A percentile compares a stretch with the other conserved stretches of the same genome.
Evolutionary conservation across 148 eudicot species (phyloP).

Genomic region (Fagopyrum esculentum): DNA sequence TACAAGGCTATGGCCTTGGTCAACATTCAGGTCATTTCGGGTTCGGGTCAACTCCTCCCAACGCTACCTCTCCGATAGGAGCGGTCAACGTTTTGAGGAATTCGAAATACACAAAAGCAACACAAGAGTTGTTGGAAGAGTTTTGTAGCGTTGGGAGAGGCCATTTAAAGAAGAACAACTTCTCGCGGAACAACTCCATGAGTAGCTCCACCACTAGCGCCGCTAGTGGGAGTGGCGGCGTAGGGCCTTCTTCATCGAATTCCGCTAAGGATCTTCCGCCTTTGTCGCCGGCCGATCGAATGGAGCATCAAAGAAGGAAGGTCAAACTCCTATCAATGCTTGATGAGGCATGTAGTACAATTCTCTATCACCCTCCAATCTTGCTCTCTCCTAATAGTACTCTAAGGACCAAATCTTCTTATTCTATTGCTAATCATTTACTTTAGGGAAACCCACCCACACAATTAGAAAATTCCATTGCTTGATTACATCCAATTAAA

Average conservation of each 20-base stretch:
- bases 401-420: slow-evolving; percentile 31
- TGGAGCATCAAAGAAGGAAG: slow-evolving; percentile 92
- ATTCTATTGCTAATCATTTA: slow-evolving; percentile 4
- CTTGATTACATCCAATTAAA: slow-evolving; percentile 5
- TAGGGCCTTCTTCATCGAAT: slow-evolving; percentile 11
- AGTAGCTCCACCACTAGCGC: background rate
- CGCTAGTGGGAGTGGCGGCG: background rate
- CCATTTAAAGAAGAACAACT: slow-evolving; percentile 39
- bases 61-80: slow-evolving; percentile 24
- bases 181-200: slow-evolving; percentile 14
- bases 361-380: background rate
- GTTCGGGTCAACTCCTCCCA: slow-evolving; percentile 26
- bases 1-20: background rate
- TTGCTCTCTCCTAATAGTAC: slow-evolving; percentile 20
- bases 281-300: slow-evolving; percentile 69
- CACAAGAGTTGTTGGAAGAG: slow-evolving; percentile 78
- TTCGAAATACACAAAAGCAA: slow-evolving; percentile 69
- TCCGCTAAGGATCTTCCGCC: slow-evolving; percentile 48
- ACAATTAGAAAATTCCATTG: background rate
- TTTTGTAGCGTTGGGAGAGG: slow-evolving; percentile 88
- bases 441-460: slow-evolving; percentile 9
- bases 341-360: slow-evolving; percentile 68
- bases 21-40: slow-evolving; percentile 37
- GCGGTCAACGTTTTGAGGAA: slow-evolving; percentile 56
- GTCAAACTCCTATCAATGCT: slow-evolving; percentile 90